phyloP scores from a whole-genome alignment of 176 grass and related monocot species.

The Eragrostis nindensis region DNA sequence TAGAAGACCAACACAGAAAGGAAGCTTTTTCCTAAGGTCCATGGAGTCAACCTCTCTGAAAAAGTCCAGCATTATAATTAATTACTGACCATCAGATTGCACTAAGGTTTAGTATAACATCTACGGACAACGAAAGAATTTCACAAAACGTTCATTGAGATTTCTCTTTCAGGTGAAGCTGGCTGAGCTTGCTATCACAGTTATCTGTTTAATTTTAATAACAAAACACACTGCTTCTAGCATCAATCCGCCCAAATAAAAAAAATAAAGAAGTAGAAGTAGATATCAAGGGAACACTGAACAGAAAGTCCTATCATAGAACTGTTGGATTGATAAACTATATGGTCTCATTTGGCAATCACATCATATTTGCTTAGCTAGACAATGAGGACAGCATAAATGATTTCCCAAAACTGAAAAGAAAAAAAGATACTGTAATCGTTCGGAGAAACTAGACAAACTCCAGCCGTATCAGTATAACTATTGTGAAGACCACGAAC shows the following conservation, averaged over 20 bases:
- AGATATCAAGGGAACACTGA: not conserved
- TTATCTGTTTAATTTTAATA: not conserved
- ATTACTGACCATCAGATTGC: conserved; percentile 4
- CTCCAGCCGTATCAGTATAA: not conserved
- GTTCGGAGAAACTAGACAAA: conserved; percentile 7
- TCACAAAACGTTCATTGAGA: not conserved
- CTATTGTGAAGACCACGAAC: not conserved
- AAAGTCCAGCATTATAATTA: not conserved
- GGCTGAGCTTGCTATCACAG: not conserved
- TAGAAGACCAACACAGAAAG: conserved; percentile 90
- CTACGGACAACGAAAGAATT: not conserved
- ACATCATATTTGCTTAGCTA: conserved; percentile 6
- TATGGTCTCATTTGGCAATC: not conserved
- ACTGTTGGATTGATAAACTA: conserved; percentile 14
- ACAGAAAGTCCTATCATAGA: not conserved
- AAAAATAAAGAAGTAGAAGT: not conserved
- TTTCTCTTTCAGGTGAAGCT: not conserved
- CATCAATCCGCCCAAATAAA: no score
- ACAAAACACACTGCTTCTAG: not conserved
- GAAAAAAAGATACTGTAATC: not conserved
- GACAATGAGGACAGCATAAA: conserved; percentile 1
- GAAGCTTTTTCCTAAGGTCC: conserved; percentile 95
- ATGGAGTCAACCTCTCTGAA: conserved; percentile 86
- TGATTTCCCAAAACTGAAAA: not conserved
- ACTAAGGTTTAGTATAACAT: not conserved